Percentiles rank a stretch among this genome's conserved stretches.
phyloP scores from a whole-genome alignment of 2,329 filamentous ascomycete genomes.

The Metarhizium brunneum region DNA sequence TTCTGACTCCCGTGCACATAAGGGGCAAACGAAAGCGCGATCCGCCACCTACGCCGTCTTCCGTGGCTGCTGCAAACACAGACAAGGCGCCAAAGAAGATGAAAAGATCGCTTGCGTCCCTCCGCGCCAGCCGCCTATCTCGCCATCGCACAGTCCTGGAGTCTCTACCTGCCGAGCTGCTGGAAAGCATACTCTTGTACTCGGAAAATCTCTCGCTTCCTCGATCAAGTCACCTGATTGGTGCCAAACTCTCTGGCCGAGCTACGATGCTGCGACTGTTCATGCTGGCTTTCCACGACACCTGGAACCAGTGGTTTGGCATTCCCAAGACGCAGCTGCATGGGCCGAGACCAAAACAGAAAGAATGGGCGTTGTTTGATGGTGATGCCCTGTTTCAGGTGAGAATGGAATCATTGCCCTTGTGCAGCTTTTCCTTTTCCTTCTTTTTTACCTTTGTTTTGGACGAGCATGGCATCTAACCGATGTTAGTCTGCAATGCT shows the following conservation, averaged over 20 bases:
- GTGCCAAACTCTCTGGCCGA: slow-evolving; percentile 33
- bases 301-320: slow-evolving; percentile 30
- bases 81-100: slow-evolving; percentile 13
- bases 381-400: slow-evolving; percentile 37
- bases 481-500: slow-evolving; percentile 31
- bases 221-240: slow-evolving; percentile 33
- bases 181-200: slow-evolving; percentile 42
- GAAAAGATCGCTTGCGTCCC: slow-evolving; percentile 19
- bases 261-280: slow-evolving; percentile 28
- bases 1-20: slow-evolving; percentile 39
- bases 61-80: slow-evolving; percentile 5
- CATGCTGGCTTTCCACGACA: slow-evolving; percentile 26
- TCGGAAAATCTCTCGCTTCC: slow-evolving; percentile 40
- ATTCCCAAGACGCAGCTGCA: slow-evolving; percentile 10
- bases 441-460: not conserved
- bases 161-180: slow-evolving; percentile 40
- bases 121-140: slow-evolving; percentile 17
- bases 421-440: not conserved
- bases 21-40: slow-evolving; percentile 39
- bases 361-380: slow-evolving; percentile 9
- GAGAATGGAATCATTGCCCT: slow-evolving; percentile 8
- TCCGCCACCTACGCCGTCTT: slow-evolving; percentile 8
- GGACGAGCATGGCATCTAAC: not conserved
- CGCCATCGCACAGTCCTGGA: slow-evolving; percentile 19
- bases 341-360: slow-evolving; percentile 7